Conservation (phyloP, 148 eudicot species). For the Linanthus parryae region DNA sequence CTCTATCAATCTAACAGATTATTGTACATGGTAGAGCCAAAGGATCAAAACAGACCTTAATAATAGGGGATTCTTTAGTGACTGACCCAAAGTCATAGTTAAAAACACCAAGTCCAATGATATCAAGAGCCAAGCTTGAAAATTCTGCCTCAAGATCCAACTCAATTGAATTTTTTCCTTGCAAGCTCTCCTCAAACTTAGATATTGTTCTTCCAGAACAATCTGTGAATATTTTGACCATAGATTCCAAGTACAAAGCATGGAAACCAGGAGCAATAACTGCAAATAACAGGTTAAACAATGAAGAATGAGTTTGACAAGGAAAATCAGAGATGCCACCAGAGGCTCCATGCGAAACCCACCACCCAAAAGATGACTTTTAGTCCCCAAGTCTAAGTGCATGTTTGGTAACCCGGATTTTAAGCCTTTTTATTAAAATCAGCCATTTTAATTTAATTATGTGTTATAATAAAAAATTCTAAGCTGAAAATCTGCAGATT, state of each 20-base stretch:
- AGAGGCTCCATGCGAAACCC: no score
- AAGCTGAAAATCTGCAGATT: no score
- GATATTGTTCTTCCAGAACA: slow-evolving; percentile 65
- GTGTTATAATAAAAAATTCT: no score
- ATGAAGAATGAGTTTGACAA: background rate
- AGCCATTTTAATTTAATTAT: no score
- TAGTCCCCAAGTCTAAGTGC: no score
- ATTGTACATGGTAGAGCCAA: no score
- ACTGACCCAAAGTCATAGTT: slow-evolving; percentile 96
- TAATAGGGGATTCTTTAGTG: slow-evolving; percentile 92
- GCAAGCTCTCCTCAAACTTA: slow-evolving; percentile 58
- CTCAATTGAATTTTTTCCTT: slow-evolving; percentile 41
- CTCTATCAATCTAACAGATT: no score
- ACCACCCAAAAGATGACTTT: no score
- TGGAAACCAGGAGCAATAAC: slow-evolving; percentile 99
- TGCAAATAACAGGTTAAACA: slow-evolving; percentile 22
- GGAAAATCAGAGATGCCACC: slow-evolving; percentile 4
- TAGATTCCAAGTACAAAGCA: slow-evolving; percentile 90
- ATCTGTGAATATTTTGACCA: slow-evolving; percentile 70
- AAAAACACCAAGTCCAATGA: slow-evolving; percentile 96
- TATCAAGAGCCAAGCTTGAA: slow-evolving; percentile 96
- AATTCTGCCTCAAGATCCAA: slow-evolving; percentile 97
- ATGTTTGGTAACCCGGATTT: no score
- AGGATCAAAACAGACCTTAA: slow-evolving; percentile 77
- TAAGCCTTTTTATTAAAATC: no score